Evolutionary conservation across 2,329 filamentous ascomycete genomes (phyloP).

Genomic region (Bipolaris cookei): DNA sequence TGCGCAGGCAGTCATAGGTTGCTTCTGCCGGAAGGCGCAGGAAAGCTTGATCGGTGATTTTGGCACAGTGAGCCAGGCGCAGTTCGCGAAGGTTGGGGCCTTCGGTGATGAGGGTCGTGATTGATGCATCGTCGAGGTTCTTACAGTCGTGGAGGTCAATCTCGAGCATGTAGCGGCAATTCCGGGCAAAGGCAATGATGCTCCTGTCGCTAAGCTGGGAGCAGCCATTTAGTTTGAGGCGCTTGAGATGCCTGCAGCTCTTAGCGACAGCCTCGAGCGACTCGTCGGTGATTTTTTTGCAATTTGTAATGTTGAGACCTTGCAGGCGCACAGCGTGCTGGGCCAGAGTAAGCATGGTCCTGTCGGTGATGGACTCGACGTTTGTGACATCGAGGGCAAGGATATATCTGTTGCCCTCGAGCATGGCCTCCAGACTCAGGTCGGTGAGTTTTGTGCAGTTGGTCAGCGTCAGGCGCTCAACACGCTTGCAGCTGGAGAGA

Average conservation of each 20-base stretch:
- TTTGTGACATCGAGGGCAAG: conserved; percentile 90
- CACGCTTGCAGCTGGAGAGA: conserved; percentile 81
- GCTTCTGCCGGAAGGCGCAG: conserved; percentile 72
- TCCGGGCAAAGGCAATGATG: conserved; percentile 81
- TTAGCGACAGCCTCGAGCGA: conserved; percentile 81
- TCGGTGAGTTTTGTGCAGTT: conserved; percentile 88
- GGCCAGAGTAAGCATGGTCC: conserved; percentile 78
- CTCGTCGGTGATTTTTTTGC: conserved; percentile 82
- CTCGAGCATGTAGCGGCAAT: conserved; percentile 92
- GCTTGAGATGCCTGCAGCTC: conserved; percentile 83
- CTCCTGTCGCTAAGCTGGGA: conserved; percentile 81
- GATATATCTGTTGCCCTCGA: conserved; percentile 79
- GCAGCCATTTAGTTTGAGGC: conserved; percentile 96
- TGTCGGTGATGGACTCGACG: conserved; percentile 79
- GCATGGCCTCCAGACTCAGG: conserved; percentile 76
- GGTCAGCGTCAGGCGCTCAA: conserved; percentile 91
- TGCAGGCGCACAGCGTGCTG: conserved; percentile 84
- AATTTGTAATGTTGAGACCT: conserved; percentile 90
- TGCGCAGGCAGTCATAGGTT: conserved; percentile 85
- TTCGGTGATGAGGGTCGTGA: conserved; percentile 79
- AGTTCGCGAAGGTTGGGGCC: conserved; percentile 88
- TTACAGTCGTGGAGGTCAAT: conserved; percentile 91
- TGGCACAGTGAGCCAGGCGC: conserved; percentile 81
- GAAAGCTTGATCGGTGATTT: conserved; percentile 89
- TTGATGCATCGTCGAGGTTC: conserved; percentile 79